phyloP scores from a whole-genome alignment of 148 eudicot species.

The Heliosperma pusillum region DNA sequence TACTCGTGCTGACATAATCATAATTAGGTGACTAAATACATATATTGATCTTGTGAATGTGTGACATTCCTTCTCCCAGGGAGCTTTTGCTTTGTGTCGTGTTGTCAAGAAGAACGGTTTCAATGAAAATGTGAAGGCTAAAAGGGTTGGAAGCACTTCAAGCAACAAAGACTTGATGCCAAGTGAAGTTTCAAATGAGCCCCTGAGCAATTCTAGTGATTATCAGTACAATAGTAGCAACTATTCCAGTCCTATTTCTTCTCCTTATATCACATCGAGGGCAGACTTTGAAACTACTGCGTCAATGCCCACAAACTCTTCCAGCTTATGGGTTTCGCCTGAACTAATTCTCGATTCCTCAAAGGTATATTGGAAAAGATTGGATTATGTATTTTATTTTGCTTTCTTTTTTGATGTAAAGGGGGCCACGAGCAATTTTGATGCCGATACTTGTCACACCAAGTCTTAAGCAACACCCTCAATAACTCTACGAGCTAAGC shows the following conservation, averaged over 20 bases:
- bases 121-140: constrained; percentile 36
- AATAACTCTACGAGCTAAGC: not conserved
- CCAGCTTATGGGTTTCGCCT: constrained; percentile 54
- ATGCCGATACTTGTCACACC: not conserved
- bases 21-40: constrained; percentile 3
- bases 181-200: constrained; percentile 35
- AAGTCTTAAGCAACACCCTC: not conserved
- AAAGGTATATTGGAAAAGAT: constrained; percentile 43
- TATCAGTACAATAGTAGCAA: constrained; percentile 41
- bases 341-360: constrained; percentile 71
- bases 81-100: constrained; percentile 70
- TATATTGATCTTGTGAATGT: not conserved
- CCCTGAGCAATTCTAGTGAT: constrained; percentile 36
- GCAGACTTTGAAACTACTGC: constrained; percentile 36
- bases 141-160: constrained; percentile 41
- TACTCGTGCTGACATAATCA: too few species aligned
- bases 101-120: constrained; percentile 55
- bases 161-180: constrained; percentile 23
- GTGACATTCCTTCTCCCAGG: constrained; percentile 34
- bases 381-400: too few species aligned
- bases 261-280: constrained; percentile 43
- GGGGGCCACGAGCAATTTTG: not conserved
- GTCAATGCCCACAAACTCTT: constrained; percentile 37
- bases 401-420: too few species aligned
- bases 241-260: constrained; percentile 53